Percentiles rank a stretch among this genome's conserved stretches.
phyloP scores from a whole-genome alignment of 495 filamentous ascomycete species.

The Trichoderma asperelloides region DNA sequence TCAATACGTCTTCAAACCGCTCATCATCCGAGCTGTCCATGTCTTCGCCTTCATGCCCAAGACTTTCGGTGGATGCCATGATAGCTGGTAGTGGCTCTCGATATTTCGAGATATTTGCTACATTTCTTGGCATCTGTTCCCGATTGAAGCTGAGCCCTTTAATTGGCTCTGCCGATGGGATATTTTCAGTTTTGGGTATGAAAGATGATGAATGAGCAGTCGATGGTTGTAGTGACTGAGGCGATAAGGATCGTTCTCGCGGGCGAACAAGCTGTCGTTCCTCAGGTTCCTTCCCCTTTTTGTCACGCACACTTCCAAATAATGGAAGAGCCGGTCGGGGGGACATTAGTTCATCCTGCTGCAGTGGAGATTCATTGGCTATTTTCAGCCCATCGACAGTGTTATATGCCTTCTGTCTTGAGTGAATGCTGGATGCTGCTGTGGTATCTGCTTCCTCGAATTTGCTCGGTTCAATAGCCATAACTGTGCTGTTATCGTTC shows the following conservation, averaged over 20 bases:
- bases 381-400: slow-evolving; percentile 42
- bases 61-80: slow-evolving; percentile 56
- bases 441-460: slow-evolving; percentile 42
- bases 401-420: slow-evolving; percentile 45
- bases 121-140: slow-evolving; percentile 35
- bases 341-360: slow-evolving; percentile 63
- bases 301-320: slow-evolving; percentile 69
- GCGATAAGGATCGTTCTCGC: slow-evolving; percentile 23
- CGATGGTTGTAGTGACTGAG: slow-evolving; percentile 15
- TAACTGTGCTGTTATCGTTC: slow-evolving; percentile 53
- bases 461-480: slow-evolving; percentile 51
- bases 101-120: slow-evolving; percentile 36
- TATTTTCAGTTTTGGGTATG: slow-evolving; percentile 21
- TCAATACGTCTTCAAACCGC: not conserved
- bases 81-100: slow-evolving; percentile 57
- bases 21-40: slow-evolving; percentile 19
- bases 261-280: slow-evolving; percentile 47
- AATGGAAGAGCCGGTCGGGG: slow-evolving; percentile 70
- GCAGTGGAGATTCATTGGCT: slow-evolving; percentile 34
- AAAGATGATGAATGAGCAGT: slow-evolving; percentile 17
- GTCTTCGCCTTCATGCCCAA: slow-evolving; percentile 44
- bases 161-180: slow-evolving; percentile 55
- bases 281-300: slow-evolving; percentile 28
- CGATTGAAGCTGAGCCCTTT: slow-evolving; percentile 51
- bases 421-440: slow-evolving; percentile 40